Evolutionary conservation across 2,329 filamentous ascomycete species (phyloP), one percentile per base, ranked within the genome.

Genomic region (Ophiostoma montium): DNA sequence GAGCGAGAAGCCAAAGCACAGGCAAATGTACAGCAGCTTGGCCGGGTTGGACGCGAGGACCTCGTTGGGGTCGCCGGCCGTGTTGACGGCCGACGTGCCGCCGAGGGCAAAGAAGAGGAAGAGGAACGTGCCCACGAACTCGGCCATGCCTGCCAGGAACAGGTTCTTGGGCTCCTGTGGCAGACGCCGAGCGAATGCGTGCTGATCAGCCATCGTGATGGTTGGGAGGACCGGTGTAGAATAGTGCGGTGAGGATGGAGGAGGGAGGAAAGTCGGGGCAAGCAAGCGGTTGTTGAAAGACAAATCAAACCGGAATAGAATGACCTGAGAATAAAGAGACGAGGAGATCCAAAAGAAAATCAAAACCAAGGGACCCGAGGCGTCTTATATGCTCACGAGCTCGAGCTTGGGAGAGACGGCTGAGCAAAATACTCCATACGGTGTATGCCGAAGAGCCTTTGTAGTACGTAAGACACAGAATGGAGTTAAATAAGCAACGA

Each of bases 81-180:
- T 53, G 53, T 60, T 61, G 49, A 59, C 57, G 10, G 58, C 57
- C 21, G 57, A 57, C 11, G 58, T 57, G 23, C 54, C 58, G 15
- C 57, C 58, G 27, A 62, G 61, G 13, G 59, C 53, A 42, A 63
- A 61, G 51, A 74, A 67, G 0, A 75, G 63, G 58, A 75, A 75
- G 59, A 74, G 64, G 53, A 75, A 74, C 1, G 72, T 75, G 49
- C 72, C 72, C 54, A 69, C 67, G 44, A 75, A 72, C 60, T 75
- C 72, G 50, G 68, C 70, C 19, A 71, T 53, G 32, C 67, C 58
- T n/a, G 70, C 65, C 39, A 70, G 62, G 12, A 67, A 49, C 21
- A 65, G 58, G 48, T 69, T 68, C 49, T 56, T 57, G 32, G 23
- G 31, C 15, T 38, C 41, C 21, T 48, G 52, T 7, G 56, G 53